Evolutionary conservation across 1,284 basidiomycete genomes (phyloP), one percentile per base, ranked within the genome.

Genomic region (Vanrija sp.): DNA sequence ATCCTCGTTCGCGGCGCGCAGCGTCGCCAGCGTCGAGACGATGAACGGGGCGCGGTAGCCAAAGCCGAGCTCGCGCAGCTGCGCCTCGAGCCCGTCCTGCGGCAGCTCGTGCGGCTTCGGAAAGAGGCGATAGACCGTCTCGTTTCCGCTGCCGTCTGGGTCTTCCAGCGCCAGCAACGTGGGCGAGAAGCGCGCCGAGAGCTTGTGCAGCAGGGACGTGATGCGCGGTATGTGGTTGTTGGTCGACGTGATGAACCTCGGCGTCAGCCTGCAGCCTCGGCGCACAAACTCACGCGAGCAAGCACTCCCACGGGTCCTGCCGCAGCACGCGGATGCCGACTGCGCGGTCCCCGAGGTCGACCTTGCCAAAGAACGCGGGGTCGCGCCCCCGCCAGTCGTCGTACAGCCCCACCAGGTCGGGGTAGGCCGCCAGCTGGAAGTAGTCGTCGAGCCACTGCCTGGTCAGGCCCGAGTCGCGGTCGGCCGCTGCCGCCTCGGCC

Each of bases 201-300:
- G 81, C 77, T 62, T 86, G 55, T 76, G 86, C 36, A 96, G 84
- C 85, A 97, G 92, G 55, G 87, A 87, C 5, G 89, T 88, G 67
- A 96, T 97, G 1, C 93, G 85, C 3, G 83, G 76, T 47, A 97
- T 98, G 66, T 98, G 95, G 72, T 98, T 98, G 69, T 98, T 98
- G 1, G 93, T 91, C 16, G 93, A 97, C 68, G 95, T 98, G 61
- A 99, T 97, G 77, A 98, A 98, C 9, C 93, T 95, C 44, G 8
- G 6, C 19, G 20, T 51, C 41, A 50, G 48, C 23, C 31, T 39
- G 27, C 18, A 31, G 19, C n/a, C 16, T 48, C 38, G 48, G 45
- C 49, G 18, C 16, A 19, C 38, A 25, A 16, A 83, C 89, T 64
- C 71, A 94, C 91, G 88, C 90, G 41, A 96, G 77, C 23, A 96